These are phyloP conservation scores for Trichosporon coremiiforme DNA, from an alignment of 1,284 basidiomycete genomes.

Conservation along the genomic window DNA sequence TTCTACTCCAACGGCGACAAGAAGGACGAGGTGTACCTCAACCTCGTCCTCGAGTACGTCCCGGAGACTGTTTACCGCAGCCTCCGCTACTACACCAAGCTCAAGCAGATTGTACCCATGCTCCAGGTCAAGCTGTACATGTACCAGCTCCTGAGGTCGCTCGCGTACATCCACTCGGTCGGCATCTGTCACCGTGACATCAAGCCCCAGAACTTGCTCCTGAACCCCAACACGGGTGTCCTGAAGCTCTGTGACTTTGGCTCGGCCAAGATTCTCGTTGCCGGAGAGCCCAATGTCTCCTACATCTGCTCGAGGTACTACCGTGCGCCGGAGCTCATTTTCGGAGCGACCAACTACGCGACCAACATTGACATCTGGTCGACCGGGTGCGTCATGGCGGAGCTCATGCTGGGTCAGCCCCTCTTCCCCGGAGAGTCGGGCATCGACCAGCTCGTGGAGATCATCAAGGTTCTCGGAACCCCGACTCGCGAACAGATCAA, in stretches of 20 bases:
- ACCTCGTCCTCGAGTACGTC: constrained; percentile 98
- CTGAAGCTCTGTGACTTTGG: constrained; percentile 99
- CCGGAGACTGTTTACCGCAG: constrained; percentile 99
- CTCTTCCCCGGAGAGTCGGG: constrained; percentile 99
- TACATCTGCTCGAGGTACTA: constrained; percentile 99
- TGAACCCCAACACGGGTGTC: constrained; percentile 94
- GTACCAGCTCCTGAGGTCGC: constrained; percentile 73
- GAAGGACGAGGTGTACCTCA: constrained; percentile 99
- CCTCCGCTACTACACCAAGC: constrained; percentile 96
- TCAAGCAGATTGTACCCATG: constrained; percentile 99
- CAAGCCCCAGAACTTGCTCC: constrained; percentile 97
- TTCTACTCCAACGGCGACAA: constrained; percentile 97
- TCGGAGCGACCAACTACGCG: constrained; percentile 99
- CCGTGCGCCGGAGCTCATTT: constrained; percentile 98
- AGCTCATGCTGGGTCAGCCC: constrained; percentile 98
- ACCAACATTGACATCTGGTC: constrained; percentile 99
- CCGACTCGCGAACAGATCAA: constrained; percentile 99
- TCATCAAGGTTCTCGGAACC: constrained; percentile 99
- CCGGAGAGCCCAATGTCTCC: constrained; percentile 97
- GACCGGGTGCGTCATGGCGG: constrained; percentile 99
- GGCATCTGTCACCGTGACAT: constrained; percentile 95
- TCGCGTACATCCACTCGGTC: constrained; percentile 35
- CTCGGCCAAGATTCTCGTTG: constrained; percentile 95
- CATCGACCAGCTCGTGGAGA: constrained; percentile 99
- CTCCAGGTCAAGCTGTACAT: constrained; percentile 83